phyloP scores from a whole-genome alignment of 202 grass and related monocot species.

The Schoenoplectus tabernaemontani region DNA sequence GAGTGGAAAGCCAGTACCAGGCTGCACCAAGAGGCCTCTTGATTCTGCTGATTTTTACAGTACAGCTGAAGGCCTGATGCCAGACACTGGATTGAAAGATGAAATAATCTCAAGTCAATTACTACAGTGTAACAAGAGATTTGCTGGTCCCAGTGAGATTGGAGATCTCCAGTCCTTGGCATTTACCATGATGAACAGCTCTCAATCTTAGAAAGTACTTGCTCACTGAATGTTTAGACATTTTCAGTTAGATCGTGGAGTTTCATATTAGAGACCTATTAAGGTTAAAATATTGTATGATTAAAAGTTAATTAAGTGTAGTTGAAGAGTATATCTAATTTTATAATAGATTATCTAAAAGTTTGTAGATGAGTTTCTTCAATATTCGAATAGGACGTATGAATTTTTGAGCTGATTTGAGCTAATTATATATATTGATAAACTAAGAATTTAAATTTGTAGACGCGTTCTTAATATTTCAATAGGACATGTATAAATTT shows the following conservation, averaged over 20 bases:
- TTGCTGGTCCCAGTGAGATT: constrained; percentile 13
- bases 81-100: constrained; percentile 42
- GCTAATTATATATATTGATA: too few relatives aligned
- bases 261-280: not conserved
- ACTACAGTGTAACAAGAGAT: constrained; percentile 49
- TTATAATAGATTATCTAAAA: not conserved
- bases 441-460: too few relatives aligned
- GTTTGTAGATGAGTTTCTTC: too few relatives aligned
- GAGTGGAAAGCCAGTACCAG: constrained; percentile 25
- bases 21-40: constrained; percentile 26
- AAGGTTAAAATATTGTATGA: not conserved
- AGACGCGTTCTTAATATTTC: too few relatives aligned
- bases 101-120: constrained; percentile 29
- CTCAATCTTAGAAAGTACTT: constrained; percentile 31
- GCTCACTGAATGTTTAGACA: not conserved
- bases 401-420: too few relatives aligned
- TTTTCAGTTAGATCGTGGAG: not conserved
- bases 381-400: too few relatives aligned
- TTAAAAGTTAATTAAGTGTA: not conserved
- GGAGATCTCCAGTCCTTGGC: constrained; percentile 74
- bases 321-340: not conserved
- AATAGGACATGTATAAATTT: too few relatives aligned
- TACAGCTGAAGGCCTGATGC: constrained; percentile 7
- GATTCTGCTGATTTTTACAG: constrained; percentile 21
- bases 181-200: constrained; percentile 61